A percentile compares a stretch with the other conserved stretches of the same genome.
Conservation (phyloP, 352 stramenopile species). For the Pythium periplocum region DNA sequence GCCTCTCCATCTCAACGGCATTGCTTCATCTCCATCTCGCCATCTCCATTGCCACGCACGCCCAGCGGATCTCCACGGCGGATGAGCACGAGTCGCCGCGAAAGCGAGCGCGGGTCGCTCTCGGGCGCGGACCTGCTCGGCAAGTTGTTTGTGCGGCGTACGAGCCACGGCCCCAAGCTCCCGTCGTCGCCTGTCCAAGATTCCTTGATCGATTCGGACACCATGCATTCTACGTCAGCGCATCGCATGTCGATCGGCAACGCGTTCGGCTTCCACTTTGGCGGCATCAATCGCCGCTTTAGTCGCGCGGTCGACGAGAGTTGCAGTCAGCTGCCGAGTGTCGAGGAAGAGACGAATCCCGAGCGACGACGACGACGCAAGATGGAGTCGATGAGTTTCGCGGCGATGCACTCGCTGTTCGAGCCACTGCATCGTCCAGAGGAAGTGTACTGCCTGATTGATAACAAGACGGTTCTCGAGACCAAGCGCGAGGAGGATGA, state of each 20-base stretch:
- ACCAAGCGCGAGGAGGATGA: conserved; percentile 16
- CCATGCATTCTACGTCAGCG: background rate
- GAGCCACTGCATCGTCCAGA: conserved; percentile 8
- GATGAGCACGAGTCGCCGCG: conserved; percentile 8
- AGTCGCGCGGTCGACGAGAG: conserved; percentile 5
- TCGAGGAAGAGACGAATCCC: conserved; percentile 1
- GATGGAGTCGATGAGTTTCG: conserved; percentile 21
- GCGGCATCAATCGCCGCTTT: conserved; percentile 14
- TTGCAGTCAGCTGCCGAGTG: background rate
- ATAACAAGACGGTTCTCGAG: background rate
- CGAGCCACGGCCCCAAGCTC: conserved; percentile 15
- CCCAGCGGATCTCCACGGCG: background rate
- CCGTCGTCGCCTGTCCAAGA: background rate
- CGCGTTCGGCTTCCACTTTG: conserved; percentile 6
- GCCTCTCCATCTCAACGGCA: too few relatives aligned
- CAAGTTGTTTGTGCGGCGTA: conserved; percentile 45
- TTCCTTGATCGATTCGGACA: background rate
- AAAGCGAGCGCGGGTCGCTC: conserved; percentile 27
- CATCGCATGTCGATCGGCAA: background rate
- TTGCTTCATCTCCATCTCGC: background rate
- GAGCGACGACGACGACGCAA: conserved; percentile 19
- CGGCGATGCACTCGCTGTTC: conserved; percentile 17
- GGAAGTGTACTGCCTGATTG: background rate
- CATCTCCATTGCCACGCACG: background rate
- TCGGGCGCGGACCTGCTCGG: conserved; percentile 39